These are phyloP conservation scores for Primulina eburnea DNA, from an alignment of 257 asterid genomes.

Conservation along the genomic window DNA sequence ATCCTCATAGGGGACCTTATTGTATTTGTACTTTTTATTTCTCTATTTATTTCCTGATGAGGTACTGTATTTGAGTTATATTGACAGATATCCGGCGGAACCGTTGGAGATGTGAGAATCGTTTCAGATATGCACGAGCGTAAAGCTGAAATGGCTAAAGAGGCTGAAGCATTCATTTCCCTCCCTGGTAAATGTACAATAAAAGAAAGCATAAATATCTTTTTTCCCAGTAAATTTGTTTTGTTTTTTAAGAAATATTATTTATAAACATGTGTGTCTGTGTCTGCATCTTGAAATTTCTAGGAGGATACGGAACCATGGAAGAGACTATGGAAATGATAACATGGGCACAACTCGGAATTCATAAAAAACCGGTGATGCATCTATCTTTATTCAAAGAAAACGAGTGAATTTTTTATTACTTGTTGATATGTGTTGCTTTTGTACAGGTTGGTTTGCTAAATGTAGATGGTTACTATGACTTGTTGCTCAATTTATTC, in stretches of 20 bases:
- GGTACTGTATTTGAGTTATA: constrained; percentile 11
- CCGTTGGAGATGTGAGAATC: constrained; percentile 85
- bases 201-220: not conserved
- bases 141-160: constrained; percentile 90
- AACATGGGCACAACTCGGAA: constrained; percentile 98
- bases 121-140: constrained; percentile 98
- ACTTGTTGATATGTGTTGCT: constrained; percentile 15
- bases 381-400: constrained; percentile 20
- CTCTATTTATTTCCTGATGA: constrained; percentile 6
- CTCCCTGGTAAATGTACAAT: constrained; percentile 69
- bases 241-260: not conserved
- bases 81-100: constrained; percentile 86
- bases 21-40: not conserved
- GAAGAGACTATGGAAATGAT: constrained; percentile 95
- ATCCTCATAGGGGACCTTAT: not conserved
- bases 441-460: constrained; percentile 82
- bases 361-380: constrained; percentile 84
- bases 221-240: not conserved
- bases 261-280: not conserved
- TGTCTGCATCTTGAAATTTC: constrained; percentile 20
- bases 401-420: not conserved
- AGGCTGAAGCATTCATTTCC: constrained; percentile 92
- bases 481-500: constrained; percentile 70
- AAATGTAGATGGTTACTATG: constrained; percentile 91
- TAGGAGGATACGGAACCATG: constrained; percentile 99